These are phyloP conservation scores for Escovopsis sp. DNA, from an alignment of 2,329 filamentous ascomycete genomes.

Conservation along the genomic window DNA sequence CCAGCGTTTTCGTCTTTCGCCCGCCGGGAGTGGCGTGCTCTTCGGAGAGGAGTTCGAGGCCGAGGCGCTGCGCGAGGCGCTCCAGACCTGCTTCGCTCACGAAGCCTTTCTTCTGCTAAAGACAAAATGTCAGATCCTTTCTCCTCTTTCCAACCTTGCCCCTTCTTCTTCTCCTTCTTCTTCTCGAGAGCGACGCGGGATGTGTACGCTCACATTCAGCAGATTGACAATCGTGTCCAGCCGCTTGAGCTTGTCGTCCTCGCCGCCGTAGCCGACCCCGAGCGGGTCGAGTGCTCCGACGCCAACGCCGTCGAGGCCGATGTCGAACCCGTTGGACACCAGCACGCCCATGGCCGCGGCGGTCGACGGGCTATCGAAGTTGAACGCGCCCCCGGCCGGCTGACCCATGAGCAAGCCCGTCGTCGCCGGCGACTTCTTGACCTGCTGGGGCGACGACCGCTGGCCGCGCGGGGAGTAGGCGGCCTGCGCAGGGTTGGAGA, in stretches of 20 bases:
- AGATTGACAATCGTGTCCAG: constrained; percentile 36
- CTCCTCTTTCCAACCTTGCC: not conserved
- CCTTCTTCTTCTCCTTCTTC: not conserved
- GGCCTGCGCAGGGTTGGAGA: constrained; percentile 42
- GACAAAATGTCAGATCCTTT: not conserved
- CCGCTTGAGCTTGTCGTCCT: constrained; percentile 41
- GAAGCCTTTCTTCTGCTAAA: constrained; percentile 38
- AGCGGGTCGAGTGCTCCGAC: constrained; percentile 32
- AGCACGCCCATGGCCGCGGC: constrained; percentile 45
- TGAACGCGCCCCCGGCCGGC: constrained; percentile 30
- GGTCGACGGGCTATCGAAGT: constrained; percentile 50
- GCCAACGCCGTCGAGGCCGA: constrained; percentile 36
- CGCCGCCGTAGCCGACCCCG: constrained; percentile 24
- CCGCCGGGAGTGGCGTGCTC: constrained; percentile 30
- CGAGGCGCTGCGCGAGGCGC: constrained; percentile 50
- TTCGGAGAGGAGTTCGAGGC: constrained; percentile 51
- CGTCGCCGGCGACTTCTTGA: constrained; percentile 48
- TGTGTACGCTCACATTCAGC: constrained; percentile 27
- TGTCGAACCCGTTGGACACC: constrained; percentile 36
- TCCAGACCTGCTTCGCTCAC: constrained; percentile 66
- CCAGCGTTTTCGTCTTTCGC: constrained; percentile 37
- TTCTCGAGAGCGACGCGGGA: not conserved
- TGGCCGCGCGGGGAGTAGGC: constrained; percentile 44
- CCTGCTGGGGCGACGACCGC: constrained; percentile 47
- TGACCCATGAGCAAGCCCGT: constrained; percentile 32